Conservation (phyloP, 331 rosid species). For the Malus hybrid region DNA sequence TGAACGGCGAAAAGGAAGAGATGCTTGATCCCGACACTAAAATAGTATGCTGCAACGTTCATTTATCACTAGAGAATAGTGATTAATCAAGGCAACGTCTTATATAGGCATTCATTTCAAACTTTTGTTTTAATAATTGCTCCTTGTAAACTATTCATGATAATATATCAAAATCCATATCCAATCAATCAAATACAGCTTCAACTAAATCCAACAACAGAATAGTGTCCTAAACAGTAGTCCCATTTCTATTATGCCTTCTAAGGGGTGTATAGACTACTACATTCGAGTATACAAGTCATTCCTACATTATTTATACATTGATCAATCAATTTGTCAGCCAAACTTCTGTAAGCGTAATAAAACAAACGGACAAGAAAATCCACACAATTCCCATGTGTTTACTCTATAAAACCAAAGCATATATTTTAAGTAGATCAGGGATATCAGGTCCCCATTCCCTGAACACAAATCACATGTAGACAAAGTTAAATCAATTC, state of each 20-base stretch:
- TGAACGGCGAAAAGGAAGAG: neutral
- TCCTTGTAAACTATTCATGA: no score
- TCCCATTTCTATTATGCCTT: neutral
- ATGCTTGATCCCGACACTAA: neutral
- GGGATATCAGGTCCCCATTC: neutral
- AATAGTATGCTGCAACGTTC: no score
- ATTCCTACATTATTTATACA: neutral
- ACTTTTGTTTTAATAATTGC: no score
- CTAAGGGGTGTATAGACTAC: neutral
- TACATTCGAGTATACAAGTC: neutral
- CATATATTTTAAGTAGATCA: neutral
- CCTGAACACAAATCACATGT: neutral
- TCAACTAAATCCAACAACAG: neutral
- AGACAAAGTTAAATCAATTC: neutral
- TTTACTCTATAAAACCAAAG: neutral
- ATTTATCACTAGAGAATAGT: neutral
- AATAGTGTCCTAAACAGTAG: no score
- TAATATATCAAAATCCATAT: neutral
- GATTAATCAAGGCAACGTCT: neutral
- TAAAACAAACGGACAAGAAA: neutral
- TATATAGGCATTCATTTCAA: no score
- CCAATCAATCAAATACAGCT: neutral
- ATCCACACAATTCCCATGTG: neutral
- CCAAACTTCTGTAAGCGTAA: neutral
- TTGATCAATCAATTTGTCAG: neutral